phyloP scores from a whole-genome alignment of 257 asterid genomes.

The Plantago major region DNA sequence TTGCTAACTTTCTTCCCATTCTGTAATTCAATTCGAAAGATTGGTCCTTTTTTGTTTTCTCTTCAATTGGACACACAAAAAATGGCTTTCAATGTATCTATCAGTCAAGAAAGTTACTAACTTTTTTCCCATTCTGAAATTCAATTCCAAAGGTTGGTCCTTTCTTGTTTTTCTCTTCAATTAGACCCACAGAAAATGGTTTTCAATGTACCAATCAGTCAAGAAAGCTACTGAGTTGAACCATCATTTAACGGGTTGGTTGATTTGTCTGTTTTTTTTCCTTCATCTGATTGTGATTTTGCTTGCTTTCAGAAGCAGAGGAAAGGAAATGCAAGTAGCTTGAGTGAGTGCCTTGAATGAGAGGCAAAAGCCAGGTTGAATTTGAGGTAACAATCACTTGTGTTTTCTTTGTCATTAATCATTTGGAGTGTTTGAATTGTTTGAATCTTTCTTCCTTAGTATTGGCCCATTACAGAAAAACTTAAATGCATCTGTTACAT shows the following conservation, averaged over 20 bases:
- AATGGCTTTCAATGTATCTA: background rate
- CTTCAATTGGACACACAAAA: background rate
- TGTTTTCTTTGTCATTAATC: conserved; percentile 1
- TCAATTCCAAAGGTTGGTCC: background rate
- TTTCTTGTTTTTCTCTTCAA: background rate
- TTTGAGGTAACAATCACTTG: background rate
- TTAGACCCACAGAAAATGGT: background rate
- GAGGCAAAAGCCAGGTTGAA: background rate
- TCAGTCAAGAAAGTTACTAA: background rate
- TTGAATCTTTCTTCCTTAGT: background rate
- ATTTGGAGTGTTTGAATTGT: background rate
- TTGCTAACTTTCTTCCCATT: background rate
- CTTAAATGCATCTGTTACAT: conserved; percentile 2
- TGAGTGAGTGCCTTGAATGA: background rate
- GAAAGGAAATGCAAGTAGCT: too few relatives aligned
- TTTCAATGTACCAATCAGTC: background rate
- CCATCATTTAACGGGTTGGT: background rate
- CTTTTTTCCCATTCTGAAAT: too few relatives aligned
- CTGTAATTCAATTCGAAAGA: background rate
- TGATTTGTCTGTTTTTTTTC: background rate
- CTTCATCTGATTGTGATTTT: background rate
- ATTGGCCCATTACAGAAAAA: background rate
- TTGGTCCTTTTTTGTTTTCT: background rate
- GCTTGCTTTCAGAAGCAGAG: background rate
- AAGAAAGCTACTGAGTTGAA: background rate